phyloP scores from a whole-genome alignment of 345 rosid genomes.

The Punica granatum region DNA sequence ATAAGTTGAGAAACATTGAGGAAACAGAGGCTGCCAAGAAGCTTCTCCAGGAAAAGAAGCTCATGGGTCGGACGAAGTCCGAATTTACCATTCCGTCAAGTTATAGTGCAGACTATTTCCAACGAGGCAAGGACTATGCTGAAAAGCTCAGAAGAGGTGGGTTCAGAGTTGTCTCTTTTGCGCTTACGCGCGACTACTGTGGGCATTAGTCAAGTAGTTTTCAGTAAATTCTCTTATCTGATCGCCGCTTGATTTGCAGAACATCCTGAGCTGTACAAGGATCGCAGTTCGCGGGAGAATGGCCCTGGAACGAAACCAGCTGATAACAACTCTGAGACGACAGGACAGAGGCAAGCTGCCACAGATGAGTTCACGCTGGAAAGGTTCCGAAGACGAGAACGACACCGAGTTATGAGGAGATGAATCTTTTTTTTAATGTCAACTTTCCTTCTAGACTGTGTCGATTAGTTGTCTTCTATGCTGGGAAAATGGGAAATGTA shows the following conservation, averaged over 20 bases:
- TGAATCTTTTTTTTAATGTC: slow-evolving; percentile 37
- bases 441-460: neutral
- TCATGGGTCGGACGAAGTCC: slow-evolving; percentile 61
- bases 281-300: slow-evolving; percentile 34
- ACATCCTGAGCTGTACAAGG: slow-evolving; percentile 93
- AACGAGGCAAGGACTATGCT: slow-evolving; percentile 87
- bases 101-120: slow-evolving; percentile 96
- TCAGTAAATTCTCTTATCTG: neutral
- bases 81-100: slow-evolving; percentile 81
- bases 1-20: slow-evolving; percentile 83
- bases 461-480: neutral
- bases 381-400: slow-evolving; percentile 91
- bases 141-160: slow-evolving; percentile 92
- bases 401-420: slow-evolving; percentile 89
- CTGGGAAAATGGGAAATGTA: neutral
- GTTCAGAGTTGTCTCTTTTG: neutral
- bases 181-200: neutral
- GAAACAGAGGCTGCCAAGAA: slow-evolving; percentile 99
- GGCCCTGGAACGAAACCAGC: slow-evolving; percentile 50
- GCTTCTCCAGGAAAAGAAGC: slow-evolving; percentile 90
- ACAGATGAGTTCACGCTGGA: slow-evolving; percentile 88
- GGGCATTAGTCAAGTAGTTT: neutral
- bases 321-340: slow-evolving; percentile 40
- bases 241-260: slow-evolving; percentile 33
- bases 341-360: slow-evolving; percentile 85